Conservation (phyloP, 257 asterid genomes). For the Lithospermum erythrorhizon region DNA sequence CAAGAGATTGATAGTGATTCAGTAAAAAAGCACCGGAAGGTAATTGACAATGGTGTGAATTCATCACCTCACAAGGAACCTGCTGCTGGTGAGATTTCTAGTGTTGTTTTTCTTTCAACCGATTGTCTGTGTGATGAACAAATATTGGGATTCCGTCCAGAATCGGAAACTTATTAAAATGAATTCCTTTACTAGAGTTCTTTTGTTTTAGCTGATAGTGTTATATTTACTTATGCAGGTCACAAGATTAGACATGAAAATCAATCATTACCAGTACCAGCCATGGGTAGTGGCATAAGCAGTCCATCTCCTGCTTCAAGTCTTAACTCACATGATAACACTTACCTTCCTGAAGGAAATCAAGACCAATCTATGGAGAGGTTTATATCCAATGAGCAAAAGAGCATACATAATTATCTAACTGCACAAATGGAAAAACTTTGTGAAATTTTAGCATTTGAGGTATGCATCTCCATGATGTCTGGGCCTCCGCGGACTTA, state of each 20-base stretch:
- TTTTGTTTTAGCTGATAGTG: not conserved
- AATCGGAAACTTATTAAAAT: not conserved
- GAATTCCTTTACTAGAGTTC: not conserved
- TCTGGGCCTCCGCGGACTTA: not conserved
- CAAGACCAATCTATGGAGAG: conserved; percentile 20
- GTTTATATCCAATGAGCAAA: conserved; percentile 28
- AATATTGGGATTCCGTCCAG: not conserved
- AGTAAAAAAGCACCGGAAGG: conserved; percentile 48
- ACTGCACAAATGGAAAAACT: conserved; percentile 26
- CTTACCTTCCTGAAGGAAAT: conserved; percentile 15
- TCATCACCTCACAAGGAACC: conserved; percentile 16
- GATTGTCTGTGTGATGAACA: not conserved
- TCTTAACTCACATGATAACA: conserved; percentile 6
- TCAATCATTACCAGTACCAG: conserved; percentile 12
- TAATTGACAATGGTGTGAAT: conserved; percentile 22
- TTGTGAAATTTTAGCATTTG: conserved; percentile 27
- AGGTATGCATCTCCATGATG: conserved; percentile 42
- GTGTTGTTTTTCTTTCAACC: not conserved
- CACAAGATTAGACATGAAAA: conserved; percentile 4
- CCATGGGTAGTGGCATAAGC: conserved; percentile 2
- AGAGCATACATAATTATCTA: conserved; percentile 19
- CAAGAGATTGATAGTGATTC: conserved; percentile 26
- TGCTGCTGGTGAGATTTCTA: conserved; percentile 15
- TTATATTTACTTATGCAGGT: conserved; percentile 4
- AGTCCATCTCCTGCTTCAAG: conserved; percentile 7